phyloP scores from a whole-genome alignment of 805 yeast species.

The Helenozyma rhizophorensis region DNA sequence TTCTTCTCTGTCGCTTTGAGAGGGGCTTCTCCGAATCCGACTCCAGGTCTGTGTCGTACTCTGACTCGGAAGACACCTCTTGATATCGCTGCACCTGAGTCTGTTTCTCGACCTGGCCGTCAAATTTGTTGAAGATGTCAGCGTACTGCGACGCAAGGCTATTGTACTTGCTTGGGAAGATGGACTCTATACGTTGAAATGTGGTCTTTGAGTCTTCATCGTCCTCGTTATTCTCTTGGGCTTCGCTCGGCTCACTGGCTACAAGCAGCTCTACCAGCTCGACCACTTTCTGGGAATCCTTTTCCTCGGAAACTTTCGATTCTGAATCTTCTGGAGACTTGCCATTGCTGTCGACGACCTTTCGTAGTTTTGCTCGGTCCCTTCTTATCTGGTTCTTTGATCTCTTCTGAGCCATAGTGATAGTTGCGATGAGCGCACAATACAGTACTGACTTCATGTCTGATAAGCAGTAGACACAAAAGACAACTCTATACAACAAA shows the following conservation, averaged over 20 bases:
- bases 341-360: too few relatives aligned
- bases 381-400: slow-evolving; percentile 53
- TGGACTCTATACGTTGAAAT: too few relatives aligned
- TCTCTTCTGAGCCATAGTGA: slow-evolving; percentile 24
- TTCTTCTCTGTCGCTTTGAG: slow-evolving; percentile 50
- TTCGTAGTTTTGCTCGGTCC: slow-evolving; percentile 39
- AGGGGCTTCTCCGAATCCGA: slow-evolving; percentile 17
- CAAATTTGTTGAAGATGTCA: slow-evolving; percentile 17
- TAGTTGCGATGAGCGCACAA: too few relatives aligned
- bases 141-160: slow-evolving; percentile 16
- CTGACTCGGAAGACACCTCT: slow-evolving; percentile 18
- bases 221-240: slow-evolving; percentile 1
- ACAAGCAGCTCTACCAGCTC: too few relatives aligned
- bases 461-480: too few relatives aligned
- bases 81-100: slow-evolving; percentile 1
- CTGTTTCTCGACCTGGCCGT: slow-evolving; percentile 2
- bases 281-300: too few relatives aligned
- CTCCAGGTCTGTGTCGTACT: slow-evolving; percentile 22
- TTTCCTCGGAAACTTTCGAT: too few relatives aligned
- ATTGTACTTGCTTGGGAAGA: too few relatives aligned
- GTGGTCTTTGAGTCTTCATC: neutral
- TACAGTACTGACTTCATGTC: too few relatives aligned
- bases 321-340: too few relatives aligned
- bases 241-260: too few relatives aligned
- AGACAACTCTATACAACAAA: too few relatives aligned